Evolutionary conservation across 2,329 filamentous ascomycete species (phyloP), one percentile per base, ranked within the genome.

Genomic region (Chaetomiaceae sp.): DNA sequence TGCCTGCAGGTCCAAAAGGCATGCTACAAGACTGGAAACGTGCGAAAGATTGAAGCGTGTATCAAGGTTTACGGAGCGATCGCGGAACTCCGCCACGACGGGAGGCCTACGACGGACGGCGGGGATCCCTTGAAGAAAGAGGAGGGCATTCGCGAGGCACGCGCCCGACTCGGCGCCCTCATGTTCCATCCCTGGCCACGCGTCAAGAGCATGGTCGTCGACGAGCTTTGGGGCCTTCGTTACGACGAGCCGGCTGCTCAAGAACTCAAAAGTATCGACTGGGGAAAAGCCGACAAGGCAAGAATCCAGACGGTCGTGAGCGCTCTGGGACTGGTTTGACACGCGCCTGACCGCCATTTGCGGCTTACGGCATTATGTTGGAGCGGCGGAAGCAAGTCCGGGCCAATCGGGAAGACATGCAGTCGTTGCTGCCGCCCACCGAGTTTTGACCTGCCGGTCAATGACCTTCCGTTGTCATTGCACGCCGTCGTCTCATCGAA

Each of bases 131-230:
- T 40, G 42, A 60, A 58, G 47, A 61, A 64, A n/a, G 62, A 75
- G n/a, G 65, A 70, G 19, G 68, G 69, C 1, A 66, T 78, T 7
- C 66, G 68, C 8, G 69, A 70, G 47, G 84, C 84, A 3, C 65
- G 81, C 44, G 81, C 76, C 60, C 86, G 89, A 62, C 68, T 96
- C 33, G 76, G 77, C 0, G 80, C 76, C 18, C 78, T 95, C 70
- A 69, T 95, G 52, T 66, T 80, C 47, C 91, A 95, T 68, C 87
- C 88, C 1, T 95, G 88, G 72, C 88, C 90, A 6, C 78, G 78
- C 58, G 81, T 94, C 56, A 68, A 82, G 50, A 75, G 65, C 50
- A 62, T 71, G 37, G 79, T 79, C 14, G 72, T 79, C 4, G 81
- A 84, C 55, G 77, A 79, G 63, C 61, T 84, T 27, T 84, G 75